Percentiles rank a stretch among this genome's conserved stretches.
Conservation (phyloP, 139 green algal genomes). For the Micromonas pusilla region DNA sequence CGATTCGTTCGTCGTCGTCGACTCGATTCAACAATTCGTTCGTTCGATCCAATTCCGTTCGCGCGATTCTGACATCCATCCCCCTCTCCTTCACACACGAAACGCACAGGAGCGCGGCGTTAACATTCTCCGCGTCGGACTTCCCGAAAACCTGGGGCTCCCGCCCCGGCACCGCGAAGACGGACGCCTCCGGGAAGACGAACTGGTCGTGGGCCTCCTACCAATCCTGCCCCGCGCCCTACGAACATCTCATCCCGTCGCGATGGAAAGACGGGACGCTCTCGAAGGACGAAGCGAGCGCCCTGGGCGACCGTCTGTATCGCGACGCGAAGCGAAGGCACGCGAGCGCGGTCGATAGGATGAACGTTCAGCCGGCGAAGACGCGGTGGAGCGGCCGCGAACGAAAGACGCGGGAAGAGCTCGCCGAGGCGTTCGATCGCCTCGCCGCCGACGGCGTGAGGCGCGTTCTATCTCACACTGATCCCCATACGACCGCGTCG, state of each 20-base stretch:
- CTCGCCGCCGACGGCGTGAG: no score
- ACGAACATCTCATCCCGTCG: not conserved
- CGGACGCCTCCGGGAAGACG: not conserved
- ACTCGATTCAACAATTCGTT: not conserved
- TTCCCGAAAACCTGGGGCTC: not conserved
- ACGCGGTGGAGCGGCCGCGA: not conserved
- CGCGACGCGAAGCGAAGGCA: not conserved
- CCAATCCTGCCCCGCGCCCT: not conserved
- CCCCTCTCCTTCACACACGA: constrained; percentile 1
- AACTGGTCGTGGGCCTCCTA: not conserved
- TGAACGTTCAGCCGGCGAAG: not conserved
- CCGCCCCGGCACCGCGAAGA: not conserved
- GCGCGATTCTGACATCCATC: not conserved
- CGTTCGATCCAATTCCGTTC: not conserved
- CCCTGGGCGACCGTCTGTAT: not conserved
- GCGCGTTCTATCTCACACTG: no score
- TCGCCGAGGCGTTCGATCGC: no score
- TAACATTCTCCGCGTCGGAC: no score
- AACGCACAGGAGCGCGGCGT: no score
- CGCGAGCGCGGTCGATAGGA: not conserved
- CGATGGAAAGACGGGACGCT: not conserved
- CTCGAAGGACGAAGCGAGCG: not conserved
- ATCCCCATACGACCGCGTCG: no score
- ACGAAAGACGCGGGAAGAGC: no score
- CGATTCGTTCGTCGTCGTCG: not conserved